A percentile compares a stretch with the other conserved stretches of the same genome.
phyloP scores from a whole-genome alignment of 2,329 filamentous ascomycete species.

The Phialophora tarda region DNA sequence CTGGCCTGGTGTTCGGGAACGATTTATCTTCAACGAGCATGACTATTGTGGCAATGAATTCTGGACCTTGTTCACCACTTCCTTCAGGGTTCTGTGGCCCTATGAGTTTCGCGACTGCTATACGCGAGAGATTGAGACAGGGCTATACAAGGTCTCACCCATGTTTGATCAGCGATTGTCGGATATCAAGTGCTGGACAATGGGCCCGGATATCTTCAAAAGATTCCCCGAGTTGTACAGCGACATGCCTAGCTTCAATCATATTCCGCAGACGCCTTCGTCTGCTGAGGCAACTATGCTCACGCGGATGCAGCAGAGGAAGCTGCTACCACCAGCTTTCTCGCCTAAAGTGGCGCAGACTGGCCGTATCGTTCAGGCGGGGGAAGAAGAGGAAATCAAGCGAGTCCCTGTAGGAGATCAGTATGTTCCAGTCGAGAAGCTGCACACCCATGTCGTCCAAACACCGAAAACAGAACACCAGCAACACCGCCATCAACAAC shows the following conservation, averaged over 20 bases:
- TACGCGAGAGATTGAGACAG: slow-evolving; percentile 35
- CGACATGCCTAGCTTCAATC: slow-evolving; percentile 36
- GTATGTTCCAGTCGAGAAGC: slow-evolving; percentile 8
- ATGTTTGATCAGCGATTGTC: slow-evolving; percentile 35
- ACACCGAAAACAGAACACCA: slow-evolving; percentile 3
- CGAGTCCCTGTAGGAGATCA: slow-evolving; percentile 1
- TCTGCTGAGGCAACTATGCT: not conserved
- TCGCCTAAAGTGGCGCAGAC: slow-evolving; percentile 4
- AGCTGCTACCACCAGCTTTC: not conserved
- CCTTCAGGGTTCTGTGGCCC: slow-evolving; percentile 35
- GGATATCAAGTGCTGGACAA: slow-evolving; percentile 38
- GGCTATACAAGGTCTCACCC: slow-evolving; percentile 37
- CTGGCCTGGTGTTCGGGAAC: slow-evolving; percentile 39
- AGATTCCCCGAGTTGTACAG: slow-evolving; percentile 37
- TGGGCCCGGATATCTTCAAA: slow-evolving; percentile 36
- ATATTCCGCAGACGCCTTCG: slow-evolving; percentile 26
- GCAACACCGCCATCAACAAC: not conserved
- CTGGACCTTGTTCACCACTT: slow-evolving; percentile 33
- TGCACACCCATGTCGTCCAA: slow-evolving; percentile 12
- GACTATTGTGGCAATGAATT: slow-evolving; percentile 39
- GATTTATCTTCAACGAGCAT: slow-evolving; percentile 38
- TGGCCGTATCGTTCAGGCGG: not conserved
- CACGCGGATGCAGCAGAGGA: slow-evolving; percentile 9
- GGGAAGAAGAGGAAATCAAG: slow-evolving; percentile 17
- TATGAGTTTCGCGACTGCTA: slow-evolving; percentile 40